Evolutionary conservation across 768 basidiomycete species (phyloP).

Genomic region (Hypholoma sublateritium): DNA sequence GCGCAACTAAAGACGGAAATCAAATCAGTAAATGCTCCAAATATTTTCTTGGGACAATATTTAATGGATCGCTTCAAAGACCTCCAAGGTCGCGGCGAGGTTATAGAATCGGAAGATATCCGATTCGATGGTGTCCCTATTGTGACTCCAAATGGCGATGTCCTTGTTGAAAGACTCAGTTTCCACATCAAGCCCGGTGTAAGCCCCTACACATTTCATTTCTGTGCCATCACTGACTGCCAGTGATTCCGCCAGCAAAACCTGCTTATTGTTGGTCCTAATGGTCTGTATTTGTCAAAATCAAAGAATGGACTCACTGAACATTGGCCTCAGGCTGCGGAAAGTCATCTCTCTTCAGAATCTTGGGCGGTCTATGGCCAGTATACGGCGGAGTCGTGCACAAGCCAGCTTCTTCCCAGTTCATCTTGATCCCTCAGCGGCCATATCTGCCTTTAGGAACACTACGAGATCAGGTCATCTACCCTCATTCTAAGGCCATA

Average conservation of each 20-base stretch:
- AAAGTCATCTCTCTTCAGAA: slow-evolving; percentile 93
- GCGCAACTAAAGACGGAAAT: slow-evolving; percentile 71
- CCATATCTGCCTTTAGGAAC: slow-evolving; percentile 95
- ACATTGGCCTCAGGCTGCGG: slow-evolving; percentile 58
- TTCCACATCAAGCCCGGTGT: slow-evolving; percentile 91
- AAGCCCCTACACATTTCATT: slow-evolving; percentile 13
- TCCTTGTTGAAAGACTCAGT: slow-evolving; percentile 80
- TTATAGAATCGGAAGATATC: slow-evolving; percentile 87
- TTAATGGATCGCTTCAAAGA: slow-evolving; percentile 42
- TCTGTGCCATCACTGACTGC: slow-evolving; percentile 3
- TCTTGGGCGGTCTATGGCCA: slow-evolving; percentile 95
- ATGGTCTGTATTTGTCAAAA: slow-evolving; percentile 50
- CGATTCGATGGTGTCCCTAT: slow-evolving; percentile 92
- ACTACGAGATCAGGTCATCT: slow-evolving; percentile 93
- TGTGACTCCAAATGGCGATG: slow-evolving; percentile 93
- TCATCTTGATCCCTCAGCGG: slow-evolving; percentile 94
- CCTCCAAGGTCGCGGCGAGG: slow-evolving; percentile 71
- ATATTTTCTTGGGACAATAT: neutral
- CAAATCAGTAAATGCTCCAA: slow-evolving; percentile 56
- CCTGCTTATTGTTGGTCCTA: slow-evolving; percentile 90
- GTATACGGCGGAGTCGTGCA: slow-evolving; percentile 79
- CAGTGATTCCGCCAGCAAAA: slow-evolving; percentile 66
- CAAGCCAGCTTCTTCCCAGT: slow-evolving; percentile 85
- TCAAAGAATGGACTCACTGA: neutral
- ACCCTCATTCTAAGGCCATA: slow-evolving; percentile 80